Evolutionary conservation across 2,329 filamentous ascomycete species (phyloP).

Genomic region (Trichoderma harzianum): DNA sequence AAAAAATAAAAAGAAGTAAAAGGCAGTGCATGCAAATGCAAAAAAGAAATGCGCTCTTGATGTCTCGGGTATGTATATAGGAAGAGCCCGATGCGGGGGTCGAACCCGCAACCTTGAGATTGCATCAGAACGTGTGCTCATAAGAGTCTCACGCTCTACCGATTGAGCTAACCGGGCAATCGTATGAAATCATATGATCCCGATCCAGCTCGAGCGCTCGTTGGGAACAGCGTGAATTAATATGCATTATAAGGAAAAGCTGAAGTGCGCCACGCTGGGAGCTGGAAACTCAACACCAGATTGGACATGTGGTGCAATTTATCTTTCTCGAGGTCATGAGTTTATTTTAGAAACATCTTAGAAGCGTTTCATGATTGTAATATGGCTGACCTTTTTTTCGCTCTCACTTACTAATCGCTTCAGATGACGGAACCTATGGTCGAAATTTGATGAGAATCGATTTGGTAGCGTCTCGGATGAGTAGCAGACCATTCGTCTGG

Average conservation of each 20-base stretch:
- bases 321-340: background rate
- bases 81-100: slow-evolving; percentile 43
- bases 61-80: slow-evolving; percentile 26
- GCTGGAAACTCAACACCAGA: background rate
- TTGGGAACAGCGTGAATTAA: background rate
- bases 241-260: background rate
- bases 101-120: slow-evolving; percentile 58
- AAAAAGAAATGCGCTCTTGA: background rate
- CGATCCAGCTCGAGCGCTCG: background rate
- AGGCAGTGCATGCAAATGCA: background rate
- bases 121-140: slow-evolving; percentile 21
- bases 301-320: background rate
- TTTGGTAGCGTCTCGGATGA: background rate
- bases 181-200: background rate
- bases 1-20: background rate
- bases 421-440: background rate
- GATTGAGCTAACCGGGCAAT: slow-evolving; percentile 39
- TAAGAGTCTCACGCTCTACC: slow-evolving; percentile 71
- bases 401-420: background rate
- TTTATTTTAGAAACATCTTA: background rate
- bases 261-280: background rate
- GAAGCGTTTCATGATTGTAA: background rate
- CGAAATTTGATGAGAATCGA: background rate
- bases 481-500: background rate
- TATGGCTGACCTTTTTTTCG: background rate